Evolutionary conservation across 805 yeast genomes (phyloP), one percentile per base, ranked within the genome.

Genomic region (Lipomyces sp.): DNA sequence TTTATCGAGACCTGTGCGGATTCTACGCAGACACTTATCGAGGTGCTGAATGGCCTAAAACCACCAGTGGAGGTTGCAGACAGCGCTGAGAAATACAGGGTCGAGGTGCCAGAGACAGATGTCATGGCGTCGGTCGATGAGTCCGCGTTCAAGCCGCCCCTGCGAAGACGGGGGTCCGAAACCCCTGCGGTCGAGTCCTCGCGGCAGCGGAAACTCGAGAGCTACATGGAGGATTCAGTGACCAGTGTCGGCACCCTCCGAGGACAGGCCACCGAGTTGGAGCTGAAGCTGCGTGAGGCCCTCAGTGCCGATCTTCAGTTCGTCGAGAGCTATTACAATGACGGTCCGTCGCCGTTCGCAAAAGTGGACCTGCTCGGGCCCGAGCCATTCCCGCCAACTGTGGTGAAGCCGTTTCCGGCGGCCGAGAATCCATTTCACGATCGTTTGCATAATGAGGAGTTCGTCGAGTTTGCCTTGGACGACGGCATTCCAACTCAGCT

Each of bases 11-110:
- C 61, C 48, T 89, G 96, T 70, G 91, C 96, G 1, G 98, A 90
- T 64, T 87, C 96, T 0, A 75, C 82, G 0, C 84, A 86, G 61
- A 79, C 91, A 11, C 66, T 90, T 37, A 54, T 80, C 1, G 95
- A 84, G 55, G 61, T 86, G 7, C 57, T 83, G 8, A 81, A 79
- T 52, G 95, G 88, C 61, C 70, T 90, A 60, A 86, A 84, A 59
- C 79, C 79, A 13, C 89, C 90, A 0, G 67, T 86, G 1, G 67
- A 74, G 5, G 81, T 84, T 53, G 50, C 51, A 35, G 72, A 74
- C 0, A 81, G 81, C 53, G 79, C 79, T 2, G 78, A 79, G 32
- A 85, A 81, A 65, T 84, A 76, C 64, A 78, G 73, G 43, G 62
- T 67, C 8, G 61, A 65, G 31, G 48, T 61, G 4, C 31, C 39